Percentiles rank a stretch among this genome's conserved stretches.
phyloP scores from a whole-genome alignment of 306 rosid species.

The Trifolium pratense region DNA sequence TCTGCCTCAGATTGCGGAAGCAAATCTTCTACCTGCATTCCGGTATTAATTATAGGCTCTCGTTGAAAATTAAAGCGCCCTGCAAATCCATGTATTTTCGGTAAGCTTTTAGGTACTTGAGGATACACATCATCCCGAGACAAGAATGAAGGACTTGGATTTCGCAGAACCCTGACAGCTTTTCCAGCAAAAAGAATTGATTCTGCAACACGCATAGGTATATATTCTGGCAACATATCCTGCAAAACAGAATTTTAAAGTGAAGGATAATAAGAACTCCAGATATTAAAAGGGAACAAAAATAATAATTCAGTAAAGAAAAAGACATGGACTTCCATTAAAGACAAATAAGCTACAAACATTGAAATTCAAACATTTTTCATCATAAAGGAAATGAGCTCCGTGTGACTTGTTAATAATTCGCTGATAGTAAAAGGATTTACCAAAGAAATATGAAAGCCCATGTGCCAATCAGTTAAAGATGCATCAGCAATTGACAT shows the following conservation, averaged over 20 bases:
- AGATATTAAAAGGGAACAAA: slow-evolving; percentile 25
- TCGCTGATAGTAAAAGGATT: slow-evolving; percentile 21
- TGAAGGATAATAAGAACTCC: slow-evolving; percentile 27
- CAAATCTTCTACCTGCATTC: slow-evolving; percentile 74
- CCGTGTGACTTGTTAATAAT: slow-evolving; percentile 18
- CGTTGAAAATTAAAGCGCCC: slow-evolving; percentile 69
- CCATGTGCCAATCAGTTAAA: slow-evolving; percentile 93
- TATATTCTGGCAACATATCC: slow-evolving; percentile 97
- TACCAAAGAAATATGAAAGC: slow-evolving; percentile 92
- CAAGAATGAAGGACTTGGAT: slow-evolving; percentile 80
- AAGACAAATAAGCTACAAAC: slow-evolving; percentile 19
- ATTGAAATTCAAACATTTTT: slow-evolving; percentile 13
- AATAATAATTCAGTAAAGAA: slow-evolving; percentile 6
- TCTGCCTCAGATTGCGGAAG: slow-evolving; percentile 96
- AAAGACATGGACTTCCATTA: slow-evolving; percentile 12
- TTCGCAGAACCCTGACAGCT: slow-evolving; percentile 90
- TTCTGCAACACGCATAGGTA: slow-evolving; percentile 90
- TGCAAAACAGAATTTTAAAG: slow-evolving; percentile 45
- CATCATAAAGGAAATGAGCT: slow-evolving; percentile 26
- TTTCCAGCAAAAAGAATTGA: slow-evolving; percentile 95
- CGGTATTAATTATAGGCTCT: slow-evolving; percentile 59
- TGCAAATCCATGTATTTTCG: slow-evolving; percentile 67
- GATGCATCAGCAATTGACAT: slow-evolving; percentile 76
- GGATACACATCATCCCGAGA: slow-evolving; percentile 61
- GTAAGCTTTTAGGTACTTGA: slow-evolving; percentile 70